Percentiles rank a stretch among this genome's conserved stretches.
These are phyloP conservation scores for Colletotrichum eremochloae DNA, from an alignment of 2,329 filamentous ascomycete genomes.

Conservation along the genomic window DNA sequence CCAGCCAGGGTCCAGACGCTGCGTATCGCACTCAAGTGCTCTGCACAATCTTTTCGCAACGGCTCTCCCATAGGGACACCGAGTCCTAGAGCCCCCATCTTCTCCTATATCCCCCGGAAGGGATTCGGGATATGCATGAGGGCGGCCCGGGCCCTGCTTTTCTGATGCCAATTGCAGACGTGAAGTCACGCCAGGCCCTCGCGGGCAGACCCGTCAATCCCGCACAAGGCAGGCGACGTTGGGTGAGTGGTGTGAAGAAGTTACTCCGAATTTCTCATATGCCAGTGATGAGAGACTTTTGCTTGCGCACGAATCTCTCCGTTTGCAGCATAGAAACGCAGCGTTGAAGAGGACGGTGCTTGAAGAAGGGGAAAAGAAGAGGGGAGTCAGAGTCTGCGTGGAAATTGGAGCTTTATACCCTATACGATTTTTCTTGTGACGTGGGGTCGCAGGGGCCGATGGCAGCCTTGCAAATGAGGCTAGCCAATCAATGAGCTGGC, in stretches of 20 bases:
- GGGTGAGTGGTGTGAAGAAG: conserved; percentile 73
- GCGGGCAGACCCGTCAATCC: conserved; percentile 76
- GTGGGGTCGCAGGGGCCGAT: conserved; percentile 33
- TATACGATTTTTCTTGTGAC: conserved; percentile 27
- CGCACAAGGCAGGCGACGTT: conserved; percentile 58
- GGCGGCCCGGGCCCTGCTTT: conserved; percentile 74
- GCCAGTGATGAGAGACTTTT: conserved; percentile 60
- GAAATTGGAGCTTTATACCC: conserved; percentile 23
- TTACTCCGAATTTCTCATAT: conserved; percentile 99
- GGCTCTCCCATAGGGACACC: conserved; percentile 85
- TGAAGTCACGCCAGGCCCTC: conserved; percentile 86
- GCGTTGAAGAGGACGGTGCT: conserved; percentile 90
- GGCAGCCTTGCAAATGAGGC: conserved; percentile 42
- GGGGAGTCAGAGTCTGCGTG: neutral
- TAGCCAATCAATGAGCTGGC: conserved; percentile 31
- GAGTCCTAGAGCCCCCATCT: conserved; percentile 46
- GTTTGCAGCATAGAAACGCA: conserved; percentile 96
- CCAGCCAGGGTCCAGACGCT: conserved; percentile 69
- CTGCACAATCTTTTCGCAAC: conserved; percentile 89
- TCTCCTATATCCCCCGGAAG: conserved; percentile 46
- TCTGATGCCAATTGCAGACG: conserved; percentile 94
- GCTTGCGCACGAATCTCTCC: conserved; percentile 61
- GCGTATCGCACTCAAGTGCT: conserved; percentile 98
- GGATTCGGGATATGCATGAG: conserved; percentile 44
- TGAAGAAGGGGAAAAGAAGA: conserved; percentile 57